These are phyloP conservation scores for Oehlia diaphana DNA, from an alignment of 192 early-diverging fungal species.

Conservation along the genomic window DNA sequence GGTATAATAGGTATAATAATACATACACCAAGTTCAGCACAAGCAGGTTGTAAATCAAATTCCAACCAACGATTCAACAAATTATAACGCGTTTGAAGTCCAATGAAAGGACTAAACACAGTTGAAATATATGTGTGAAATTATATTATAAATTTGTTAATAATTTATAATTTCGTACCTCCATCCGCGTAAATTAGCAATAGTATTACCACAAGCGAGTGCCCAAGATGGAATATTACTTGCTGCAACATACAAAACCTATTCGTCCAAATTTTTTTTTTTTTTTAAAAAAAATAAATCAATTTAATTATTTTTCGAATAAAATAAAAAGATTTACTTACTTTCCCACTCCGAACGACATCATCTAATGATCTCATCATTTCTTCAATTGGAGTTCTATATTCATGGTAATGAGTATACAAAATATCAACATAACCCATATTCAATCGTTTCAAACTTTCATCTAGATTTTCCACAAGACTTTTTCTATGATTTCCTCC, in stretches of 20 bases:
- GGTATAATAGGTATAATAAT: too few relatives aligned
- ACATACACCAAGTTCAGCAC: constrained; percentile 31
- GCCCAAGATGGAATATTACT: constrained; percentile 41
- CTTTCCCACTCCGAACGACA: constrained; percentile 55
- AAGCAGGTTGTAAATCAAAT: constrained; percentile 39
- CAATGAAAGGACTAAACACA: constrained; percentile 31
- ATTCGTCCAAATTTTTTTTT: not conserved
- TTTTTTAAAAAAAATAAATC: not conserved
- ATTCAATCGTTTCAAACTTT: constrained; percentile 40
- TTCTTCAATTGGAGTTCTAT: constrained; percentile 53
- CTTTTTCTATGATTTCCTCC: constrained; percentile 27
- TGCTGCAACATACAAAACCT: constrained; percentile 47
- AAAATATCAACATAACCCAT: constrained; percentile 33
- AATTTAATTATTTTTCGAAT: too few relatives aligned
- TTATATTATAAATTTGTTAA: not conserved
- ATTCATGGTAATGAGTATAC: constrained; percentile 31
- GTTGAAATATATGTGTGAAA: not conserved
- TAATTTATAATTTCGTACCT: not conserved
- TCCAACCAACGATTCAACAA: constrained; percentile 38
- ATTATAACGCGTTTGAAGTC: constrained; percentile 38
- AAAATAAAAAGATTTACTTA: not conserved
- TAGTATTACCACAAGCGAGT: constrained; percentile 21
- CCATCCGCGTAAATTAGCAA: not conserved
- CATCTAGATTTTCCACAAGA: constrained; percentile 45
- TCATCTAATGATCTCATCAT: constrained; percentile 63